Base-by-base conservation (phyloP, 768 basidiomycete genomes). In the Tubosaeta brunneosetosa region DNA sequence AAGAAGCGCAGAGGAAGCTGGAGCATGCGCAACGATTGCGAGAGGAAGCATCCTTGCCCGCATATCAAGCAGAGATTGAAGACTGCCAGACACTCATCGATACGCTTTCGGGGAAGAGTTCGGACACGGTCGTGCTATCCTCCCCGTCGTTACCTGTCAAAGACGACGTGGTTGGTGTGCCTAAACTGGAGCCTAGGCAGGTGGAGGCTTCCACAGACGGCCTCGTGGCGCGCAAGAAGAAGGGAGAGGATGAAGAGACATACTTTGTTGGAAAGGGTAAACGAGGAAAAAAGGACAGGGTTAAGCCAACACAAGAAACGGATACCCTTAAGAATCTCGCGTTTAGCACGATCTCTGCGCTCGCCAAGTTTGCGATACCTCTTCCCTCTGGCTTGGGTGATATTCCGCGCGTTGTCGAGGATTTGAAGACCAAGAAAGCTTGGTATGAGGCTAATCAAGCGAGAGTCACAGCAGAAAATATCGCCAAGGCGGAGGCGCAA, bases 361-460 rank as follows among this genome's bases (percentile, higher is more conserved):
- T 99, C 33, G 79, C 95, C 52, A 74, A 81, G 14, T 77, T 98
- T 38, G 91, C 92, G 32, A 98, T 99, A 62, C 86, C 93, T 25
- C 90, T 94, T 25, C 97, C 97, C 0, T 77, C 82, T 16, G 85
- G 86, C 11, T 69, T 78, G 38, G 73, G 77, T 6, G 94, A 99
- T 57, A 79, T 94, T 32, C 79, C 85, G 49, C 88, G 91, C 49
- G 82, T 92, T 44, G 77, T 98, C 51, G 88, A 91, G 64, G 91
- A 97, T 67, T 78, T 99, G 52, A 88, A 88, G 70, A 90, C 83
- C 47, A 99, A 98, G 80, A 94, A 94, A 74, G 78, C 85, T 22
- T 98, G 94, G 93, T 97, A 84, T 63, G 84, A 88, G 67, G 94
- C 90, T 31, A 98, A 98, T 73, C 93, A 94, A 70, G 81, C 80